Conservation (phyloP, 768 basidiomycete genomes). For the Cystofilobasidium bisporidii region DNA sequence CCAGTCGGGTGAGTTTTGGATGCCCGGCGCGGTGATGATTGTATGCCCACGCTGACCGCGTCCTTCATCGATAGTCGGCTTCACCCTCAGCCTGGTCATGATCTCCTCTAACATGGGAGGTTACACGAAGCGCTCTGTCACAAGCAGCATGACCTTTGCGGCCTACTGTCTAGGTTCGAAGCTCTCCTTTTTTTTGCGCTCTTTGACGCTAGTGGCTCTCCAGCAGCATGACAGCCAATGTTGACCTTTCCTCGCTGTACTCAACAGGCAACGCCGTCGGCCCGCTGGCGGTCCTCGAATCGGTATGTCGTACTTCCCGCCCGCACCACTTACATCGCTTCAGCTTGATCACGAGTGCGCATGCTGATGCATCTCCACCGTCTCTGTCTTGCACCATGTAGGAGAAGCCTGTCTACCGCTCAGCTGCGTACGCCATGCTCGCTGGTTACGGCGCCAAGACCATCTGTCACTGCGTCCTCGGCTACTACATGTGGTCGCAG, state of each 20-base stretch:
- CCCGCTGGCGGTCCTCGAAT: neutral
- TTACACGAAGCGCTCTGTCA: slow-evolving; percentile 37
- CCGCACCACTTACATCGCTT: no score
- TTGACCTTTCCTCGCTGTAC: neutral
- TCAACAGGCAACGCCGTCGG: neutral
- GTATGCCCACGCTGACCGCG: no score
- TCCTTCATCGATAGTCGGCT: slow-evolving; percentile 30
- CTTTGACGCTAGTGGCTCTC: slow-evolving; percentile 1
- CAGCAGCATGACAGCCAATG: neutral
- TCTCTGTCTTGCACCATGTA: slow-evolving; percentile 32
- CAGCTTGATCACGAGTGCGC: no score
- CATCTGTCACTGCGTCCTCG: slow-evolving; percentile 33
- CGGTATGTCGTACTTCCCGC: slow-evolving; percentile 35
- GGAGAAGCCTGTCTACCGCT: slow-evolving; percentile 38
- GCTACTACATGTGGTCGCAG: slow-evolving; percentile 35
- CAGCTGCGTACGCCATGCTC: slow-evolving; percentile 36
- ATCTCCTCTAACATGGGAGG: slow-evolving; percentile 37
- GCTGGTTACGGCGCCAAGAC: slow-evolving; percentile 36
- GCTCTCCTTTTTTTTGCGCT: slow-evolving; percentile 11
- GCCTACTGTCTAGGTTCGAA: slow-evolving; percentile 30
- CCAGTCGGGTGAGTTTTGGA: slow-evolving; percentile 27
- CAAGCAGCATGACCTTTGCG: slow-evolving; percentile 40
- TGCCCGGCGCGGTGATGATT: no score
- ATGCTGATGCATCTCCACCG: no score
- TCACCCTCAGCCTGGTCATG: slow-evolving; percentile 42